phyloP scores from a whole-genome alignment of 129 eudicot species.

The Tagetes patula region DNA sequence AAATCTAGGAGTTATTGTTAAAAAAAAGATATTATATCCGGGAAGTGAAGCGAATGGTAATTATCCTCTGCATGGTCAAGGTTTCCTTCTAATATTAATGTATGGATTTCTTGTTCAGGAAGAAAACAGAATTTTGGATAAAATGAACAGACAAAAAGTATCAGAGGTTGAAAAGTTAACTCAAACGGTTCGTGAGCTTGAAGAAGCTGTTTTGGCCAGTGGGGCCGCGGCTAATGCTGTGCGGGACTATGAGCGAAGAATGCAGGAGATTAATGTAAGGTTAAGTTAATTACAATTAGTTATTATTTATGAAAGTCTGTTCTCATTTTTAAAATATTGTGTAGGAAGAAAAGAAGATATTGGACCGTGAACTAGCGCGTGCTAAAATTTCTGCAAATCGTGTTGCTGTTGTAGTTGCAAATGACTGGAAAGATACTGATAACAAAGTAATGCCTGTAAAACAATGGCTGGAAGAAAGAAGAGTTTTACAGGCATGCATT shows the following conservation, averaged over 20 bases:
- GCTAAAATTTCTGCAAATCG: conserved; percentile 90
- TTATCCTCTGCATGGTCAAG: no score
- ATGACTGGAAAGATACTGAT: conserved; percentile 93
- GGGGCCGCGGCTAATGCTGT: conserved; percentile 97
- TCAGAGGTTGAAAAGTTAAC: conserved; percentile 87
- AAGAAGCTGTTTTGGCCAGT: conserved; percentile 92
- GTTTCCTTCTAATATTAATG: neutral
- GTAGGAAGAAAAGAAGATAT: conserved; percentile 77
- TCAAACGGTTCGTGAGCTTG: conserved; percentile 82
- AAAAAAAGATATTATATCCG: neutral
- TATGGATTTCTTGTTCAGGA: conserved; percentile 44
- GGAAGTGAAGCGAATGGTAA: neutral
- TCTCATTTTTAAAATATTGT: conserved; percentile 17
- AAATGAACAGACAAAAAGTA: conserved; percentile 90
- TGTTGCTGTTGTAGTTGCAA: conserved; percentile 91
- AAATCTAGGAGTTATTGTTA: neutral
- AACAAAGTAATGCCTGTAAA: conserved; percentile 97
- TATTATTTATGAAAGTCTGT: conserved; percentile 4
- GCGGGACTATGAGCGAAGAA: conserved; percentile 88
- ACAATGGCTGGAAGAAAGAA: conserved; percentile 98
- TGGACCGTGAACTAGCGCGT: conserved; percentile 95
- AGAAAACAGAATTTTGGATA: conserved; percentile 84
- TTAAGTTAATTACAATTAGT: neutral
- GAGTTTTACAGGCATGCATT: conserved; percentile 62
- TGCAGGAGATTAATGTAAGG: conserved; percentile 81